These are phyloP conservation scores for Arctium lappa DNA, from an alignment of 129 eudicot genomes.

Conservation along the genomic window DNA sequence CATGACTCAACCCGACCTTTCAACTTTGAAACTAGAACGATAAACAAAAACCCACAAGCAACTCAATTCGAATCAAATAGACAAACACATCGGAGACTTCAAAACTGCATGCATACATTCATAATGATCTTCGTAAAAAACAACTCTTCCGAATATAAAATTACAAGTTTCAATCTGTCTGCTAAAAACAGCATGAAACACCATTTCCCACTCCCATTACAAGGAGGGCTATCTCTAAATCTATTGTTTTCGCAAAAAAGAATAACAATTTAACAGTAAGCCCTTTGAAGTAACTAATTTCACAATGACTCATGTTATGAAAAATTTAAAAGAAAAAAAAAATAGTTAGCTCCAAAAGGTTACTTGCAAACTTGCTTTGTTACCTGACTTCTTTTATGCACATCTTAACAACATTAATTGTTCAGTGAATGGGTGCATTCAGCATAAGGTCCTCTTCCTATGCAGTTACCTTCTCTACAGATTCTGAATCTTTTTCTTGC, in stretches of 20 bases:
- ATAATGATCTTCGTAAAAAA: not conserved
- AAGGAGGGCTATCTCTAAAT: not conserved
- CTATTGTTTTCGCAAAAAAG: not conserved
- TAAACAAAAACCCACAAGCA: not conserved
- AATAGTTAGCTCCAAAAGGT: not conserved
- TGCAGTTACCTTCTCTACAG: slow-evolving; percentile 31
- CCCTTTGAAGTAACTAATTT: not conserved
- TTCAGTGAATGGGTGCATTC: not conserved
- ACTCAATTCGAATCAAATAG: not conserved
- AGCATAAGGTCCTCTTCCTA: slow-evolving; percentile 12
- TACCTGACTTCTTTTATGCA: not conserved
- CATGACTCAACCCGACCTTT: not conserved
- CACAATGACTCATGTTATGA: not conserved
- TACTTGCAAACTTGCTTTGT: not conserved
- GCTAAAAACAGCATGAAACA: not conserved
- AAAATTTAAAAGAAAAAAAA: not conserved
- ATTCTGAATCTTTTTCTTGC: slow-evolving; percentile 22
- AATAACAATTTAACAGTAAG: not conserved
- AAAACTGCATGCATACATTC: not conserved
- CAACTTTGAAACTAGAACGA: not conserved
- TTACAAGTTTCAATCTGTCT: not conserved
- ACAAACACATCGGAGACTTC: not conserved
- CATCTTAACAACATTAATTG: not conserved
- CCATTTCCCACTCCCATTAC: not conserved
- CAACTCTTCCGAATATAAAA: not conserved